Evolutionary conservation across 805 yeast species (phyloP), one percentile per base, ranked within the genome.

Genomic region (Wickerhamomyces mucosus): DNA sequence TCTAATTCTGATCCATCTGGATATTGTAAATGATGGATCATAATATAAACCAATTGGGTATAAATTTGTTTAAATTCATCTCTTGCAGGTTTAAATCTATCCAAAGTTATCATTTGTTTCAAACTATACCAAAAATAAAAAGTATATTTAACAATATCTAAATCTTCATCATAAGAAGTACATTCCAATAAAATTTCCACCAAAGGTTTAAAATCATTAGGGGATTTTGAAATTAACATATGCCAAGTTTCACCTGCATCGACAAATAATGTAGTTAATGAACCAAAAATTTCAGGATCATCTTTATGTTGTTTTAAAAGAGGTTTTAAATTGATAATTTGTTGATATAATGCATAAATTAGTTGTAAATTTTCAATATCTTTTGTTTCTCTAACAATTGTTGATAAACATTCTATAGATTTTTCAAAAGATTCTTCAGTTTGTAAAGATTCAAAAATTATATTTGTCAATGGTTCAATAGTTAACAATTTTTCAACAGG

Each of bases 231-330:
- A 31, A 92, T 75, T 21, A 82, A 63, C 21, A 82, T 81, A 55
- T 85, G 92, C 98, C 98, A 92, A 2, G 94, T 71, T 57, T 86
- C 96, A 35, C 95, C 95, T 2, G 96, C 94, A 45, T 86, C 94
- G 6, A 86, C 82, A 52, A 81, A 83, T 26, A 92, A 53, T 46
- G 92, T 67, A 0, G 94, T 72, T 32, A 82, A 59, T 11, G 81
- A 75, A 35, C 77, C 78, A 47, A 81, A 69, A 23, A 68, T 65
- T 21, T 80, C 92, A 2, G 52, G 41, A 33, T 53, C 58, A 30
- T 63, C 67, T 25, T 48, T 45, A 18, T 44, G 58, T 32, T 66
- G 67, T 14, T 61, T 56, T 37, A 78, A 48, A 27, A 65, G 60
- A 4, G 71, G 67, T 49, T 75, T 69, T 30, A 88, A 59, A 28